Evolutionary conservation across 129 eudicot species (phyloP), one percentile per base, ranked within the genome.

Genomic region (Centaurea solstitialis): DNA sequence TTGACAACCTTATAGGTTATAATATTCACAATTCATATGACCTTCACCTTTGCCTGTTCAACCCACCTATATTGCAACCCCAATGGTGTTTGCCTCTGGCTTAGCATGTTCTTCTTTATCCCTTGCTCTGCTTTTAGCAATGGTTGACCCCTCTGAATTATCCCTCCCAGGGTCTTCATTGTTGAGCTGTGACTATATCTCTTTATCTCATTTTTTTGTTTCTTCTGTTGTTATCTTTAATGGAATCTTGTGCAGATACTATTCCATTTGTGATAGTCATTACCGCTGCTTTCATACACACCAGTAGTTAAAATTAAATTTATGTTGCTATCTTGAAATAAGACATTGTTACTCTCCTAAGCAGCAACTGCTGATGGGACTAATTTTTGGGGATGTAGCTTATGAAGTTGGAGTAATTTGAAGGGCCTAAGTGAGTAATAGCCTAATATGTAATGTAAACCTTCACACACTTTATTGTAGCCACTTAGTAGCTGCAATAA

Each of bases 401-500:
- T 70, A 30, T 70, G 0, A 70, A 12, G 3, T 70, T 70, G 47
- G 50, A 23, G 45, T 24, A 5, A 26, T 11, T 73, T 73, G 9
- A 53, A 74, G 43, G 78, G 45, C 28, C 37, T 59, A 33, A 6
- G 33, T 37, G 21, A 66, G 26, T 20, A 8, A 33, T 47, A 18
- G 66, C 68, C 11, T 78, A 78, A 78, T 12, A 45, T 74, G 40
- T 74, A 7, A 74, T 23, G 7, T 50, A 26, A 45, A 50, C 68
- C 68, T 57, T 57, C 21, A 53, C 21, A 1, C 5, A 53, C 21
- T 53, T 53, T 4, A 53, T 15, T 15, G 21, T 53, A 47, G 17
- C n/a, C 20, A 50, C 8, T 24, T 13, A 73, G 64, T 50, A 70
- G 45, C 39, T 6, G 26, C 20, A 30, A 57, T 74, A 50, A 74